Percentiles rank a stretch among this genome's conserved stretches.
Conservation (phyloP, 192 early-diverging fungal genomes). For the Lobosporangium transversale region DNA sequence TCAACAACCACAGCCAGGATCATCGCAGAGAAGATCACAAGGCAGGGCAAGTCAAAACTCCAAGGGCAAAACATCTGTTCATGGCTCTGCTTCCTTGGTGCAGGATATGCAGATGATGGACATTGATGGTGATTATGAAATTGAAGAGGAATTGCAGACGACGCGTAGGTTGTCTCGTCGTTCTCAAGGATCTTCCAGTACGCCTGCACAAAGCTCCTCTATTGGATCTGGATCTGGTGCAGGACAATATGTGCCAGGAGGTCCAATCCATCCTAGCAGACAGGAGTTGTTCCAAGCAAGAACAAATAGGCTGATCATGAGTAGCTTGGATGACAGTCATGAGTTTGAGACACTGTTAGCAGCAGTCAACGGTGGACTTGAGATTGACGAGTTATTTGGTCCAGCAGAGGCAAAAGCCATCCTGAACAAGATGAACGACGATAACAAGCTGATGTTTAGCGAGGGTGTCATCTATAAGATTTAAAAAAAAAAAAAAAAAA, state of each 20-base stretch:
- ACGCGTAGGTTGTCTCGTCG: conserved; percentile 37
- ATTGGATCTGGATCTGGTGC: neutral
- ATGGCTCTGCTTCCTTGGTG: neutral
- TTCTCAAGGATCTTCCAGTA: conserved; percentile 15
- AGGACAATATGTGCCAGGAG: conserved; percentile 34
- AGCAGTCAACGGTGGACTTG: conserved; percentile 64
- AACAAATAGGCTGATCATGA: conserved; percentile 31
- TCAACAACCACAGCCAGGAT: conserved; percentile 2
- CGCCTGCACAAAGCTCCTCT: conserved; percentile 36
- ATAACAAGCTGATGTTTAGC: conserved; percentile 79
- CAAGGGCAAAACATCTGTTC: conserved; percentile 38
- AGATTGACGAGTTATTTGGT: conserved; percentile 56
- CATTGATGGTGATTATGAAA: conserved; percentile 29
- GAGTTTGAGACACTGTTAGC: conserved; percentile 64
- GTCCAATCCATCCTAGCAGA: conserved; percentile 36
- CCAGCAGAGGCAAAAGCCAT: conserved; percentile 67
- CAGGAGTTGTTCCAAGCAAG: conserved; percentile 22
- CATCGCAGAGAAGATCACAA: conserved; percentile 11
- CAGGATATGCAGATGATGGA: conserved; percentile 52
- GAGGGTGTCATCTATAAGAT: conserved; percentile 74
- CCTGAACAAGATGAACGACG: conserved; percentile 66
- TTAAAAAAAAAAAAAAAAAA: conserved; percentile 41
- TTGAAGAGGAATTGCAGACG: conserved; percentile 31
- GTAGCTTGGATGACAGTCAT: conserved; percentile 60
- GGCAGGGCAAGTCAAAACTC: neutral